Evolutionary conservation across 768 basidiomycete genomes (phyloP).

Genomic region (Boletus subcaerulescens): DNA sequence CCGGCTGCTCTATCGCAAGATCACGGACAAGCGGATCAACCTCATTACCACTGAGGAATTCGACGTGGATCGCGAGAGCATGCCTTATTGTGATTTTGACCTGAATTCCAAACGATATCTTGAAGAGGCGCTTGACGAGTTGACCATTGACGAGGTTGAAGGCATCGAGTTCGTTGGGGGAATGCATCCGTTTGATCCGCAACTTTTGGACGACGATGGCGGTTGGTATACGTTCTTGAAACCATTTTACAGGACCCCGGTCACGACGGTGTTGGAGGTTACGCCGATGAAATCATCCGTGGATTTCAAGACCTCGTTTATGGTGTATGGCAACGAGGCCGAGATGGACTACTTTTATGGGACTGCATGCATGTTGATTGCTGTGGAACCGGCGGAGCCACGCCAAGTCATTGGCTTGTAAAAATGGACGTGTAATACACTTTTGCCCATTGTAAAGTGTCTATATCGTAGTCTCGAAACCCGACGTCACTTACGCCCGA

Average conservation of each 20-base stretch:
- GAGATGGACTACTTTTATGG: conserved; percentile 10
- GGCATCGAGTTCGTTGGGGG: neutral
- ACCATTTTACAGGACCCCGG: neutral
- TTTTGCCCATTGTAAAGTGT: too few species aligned
- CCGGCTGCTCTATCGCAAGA: neutral
- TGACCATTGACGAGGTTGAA: too few species aligned
- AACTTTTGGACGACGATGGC: neutral
- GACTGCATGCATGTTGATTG: conserved; percentile 14
- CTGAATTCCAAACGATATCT: too few species aligned
- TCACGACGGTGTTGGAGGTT: conserved; percentile 7
- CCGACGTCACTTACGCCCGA: too few species aligned
- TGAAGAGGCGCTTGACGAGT: too few species aligned
- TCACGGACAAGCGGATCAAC: too few species aligned
- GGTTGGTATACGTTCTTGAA: neutral
- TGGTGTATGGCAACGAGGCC: conserved; percentile 4
- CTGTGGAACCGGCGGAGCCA: neutral
- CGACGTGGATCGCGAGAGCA: too few species aligned
- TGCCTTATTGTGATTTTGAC: too few species aligned
- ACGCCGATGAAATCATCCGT: conserved; percentile 11
- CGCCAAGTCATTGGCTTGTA: neutral
- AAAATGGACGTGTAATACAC: neutral
- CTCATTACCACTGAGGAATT: too few species aligned
- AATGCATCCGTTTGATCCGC: neutral
- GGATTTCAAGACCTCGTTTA: neutral
- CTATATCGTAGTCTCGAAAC: too few species aligned